Base-by-base conservation (phyloP, 139 green algal genomes). In the Picochlorum costavermella region DNA sequence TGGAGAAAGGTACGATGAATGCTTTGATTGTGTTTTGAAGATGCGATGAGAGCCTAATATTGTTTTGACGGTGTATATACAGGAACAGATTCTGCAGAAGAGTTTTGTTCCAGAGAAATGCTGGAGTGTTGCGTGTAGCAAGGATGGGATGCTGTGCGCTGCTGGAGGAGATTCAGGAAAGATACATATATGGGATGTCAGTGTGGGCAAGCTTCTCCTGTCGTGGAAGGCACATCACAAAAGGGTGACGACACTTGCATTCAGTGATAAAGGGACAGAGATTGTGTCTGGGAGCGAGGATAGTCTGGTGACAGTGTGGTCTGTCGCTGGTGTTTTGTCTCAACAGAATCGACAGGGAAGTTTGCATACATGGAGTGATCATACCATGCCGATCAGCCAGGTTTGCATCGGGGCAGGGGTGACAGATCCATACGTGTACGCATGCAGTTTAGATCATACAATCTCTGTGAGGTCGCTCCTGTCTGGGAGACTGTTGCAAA, bases 211-310 rank as follows among this genome's bases (percentile, higher is more conserved):
- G 8, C 75, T 97, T 33, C 71, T 97, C 63, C 73, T 75, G 8
- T 79, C 31, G 14, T 97, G 90, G 92, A 61, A 80, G 6, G 85
- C 81, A 2, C 91, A 97, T 74, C 97, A 95, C 81, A 92, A 91
- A 77, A 73, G 77, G 17, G 78, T 92, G 9, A 84, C 80, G 3
- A 68, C 53, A 20, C 74, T 97, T 25, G 64, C 74, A 0, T 92
- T 95, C 60, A 72, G 63, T 4, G 73, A 86, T 13, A 60, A 67
- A 48, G 85, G 85, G n/a, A 40, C 50, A 5, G 26, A 90, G 55
- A 68, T 97, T 50, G 17, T 97, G 9, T 89, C 74, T 37, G 88
- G 77, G 3, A 80, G 80, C 2, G 84, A 95, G 48, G 90, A 97
- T 71, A 85, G 79, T 0, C 46, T 91, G 25, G 80, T 91, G 11